Percentiles rank a stretch among this genome's conserved stretches.
These are phyloP conservation scores for Penicillium oxalicum DNA, from an alignment of 2,329 filamentous ascomycete species.

Conservation along the genomic window DNA sequence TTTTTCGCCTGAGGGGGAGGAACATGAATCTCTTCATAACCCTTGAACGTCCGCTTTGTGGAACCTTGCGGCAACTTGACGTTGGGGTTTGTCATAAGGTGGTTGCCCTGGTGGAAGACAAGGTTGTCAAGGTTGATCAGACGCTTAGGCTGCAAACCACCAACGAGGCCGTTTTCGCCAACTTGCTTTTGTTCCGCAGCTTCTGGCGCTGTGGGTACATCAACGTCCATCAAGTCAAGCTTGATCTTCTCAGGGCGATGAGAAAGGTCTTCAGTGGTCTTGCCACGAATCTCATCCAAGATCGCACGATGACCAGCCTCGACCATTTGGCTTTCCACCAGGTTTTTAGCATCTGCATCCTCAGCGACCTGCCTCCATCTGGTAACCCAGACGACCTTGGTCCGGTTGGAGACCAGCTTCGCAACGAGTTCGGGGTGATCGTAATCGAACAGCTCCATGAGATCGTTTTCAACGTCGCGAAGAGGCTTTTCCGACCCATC, in stretches of 20 bases:
- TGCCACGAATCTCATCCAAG: constrained; percentile 78
- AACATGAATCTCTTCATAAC: constrained; percentile 97
- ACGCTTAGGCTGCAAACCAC: constrained; percentile 78
- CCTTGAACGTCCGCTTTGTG: constrained; percentile 92
- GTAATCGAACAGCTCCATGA: constrained; percentile 98
- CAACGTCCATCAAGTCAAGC: constrained; percentile 76
- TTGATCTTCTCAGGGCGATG: constrained; percentile 72
- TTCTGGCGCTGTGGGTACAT: constrained; percentile 58
- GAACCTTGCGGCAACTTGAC: constrained; percentile 91
- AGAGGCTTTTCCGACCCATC: constrained; percentile 78
- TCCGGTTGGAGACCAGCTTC: constrained; percentile 82
- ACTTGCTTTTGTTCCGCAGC: constrained; percentile 50
- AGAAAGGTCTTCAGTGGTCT: constrained; percentile 51
- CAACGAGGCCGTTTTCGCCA: constrained; percentile 62
- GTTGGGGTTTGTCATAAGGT: constrained; percentile 98
- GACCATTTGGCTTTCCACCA: constrained; percentile 84
- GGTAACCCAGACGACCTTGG: constrained; percentile 94
- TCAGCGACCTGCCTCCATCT: constrained; percentile 76
- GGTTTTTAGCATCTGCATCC: constrained; percentile 63
- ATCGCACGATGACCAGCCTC: constrained; percentile 82
- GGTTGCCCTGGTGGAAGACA: constrained; percentile 95
- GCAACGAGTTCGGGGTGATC: constrained; percentile 90
- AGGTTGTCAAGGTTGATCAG: constrained; percentile 93
- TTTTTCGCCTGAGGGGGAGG: constrained; percentile 83
- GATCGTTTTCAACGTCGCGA: constrained; percentile 92